Evolutionary conservation across 495 filamentous ascomycete genomes (phyloP).

Genomic region (Penicillium longicatenatum): DNA sequence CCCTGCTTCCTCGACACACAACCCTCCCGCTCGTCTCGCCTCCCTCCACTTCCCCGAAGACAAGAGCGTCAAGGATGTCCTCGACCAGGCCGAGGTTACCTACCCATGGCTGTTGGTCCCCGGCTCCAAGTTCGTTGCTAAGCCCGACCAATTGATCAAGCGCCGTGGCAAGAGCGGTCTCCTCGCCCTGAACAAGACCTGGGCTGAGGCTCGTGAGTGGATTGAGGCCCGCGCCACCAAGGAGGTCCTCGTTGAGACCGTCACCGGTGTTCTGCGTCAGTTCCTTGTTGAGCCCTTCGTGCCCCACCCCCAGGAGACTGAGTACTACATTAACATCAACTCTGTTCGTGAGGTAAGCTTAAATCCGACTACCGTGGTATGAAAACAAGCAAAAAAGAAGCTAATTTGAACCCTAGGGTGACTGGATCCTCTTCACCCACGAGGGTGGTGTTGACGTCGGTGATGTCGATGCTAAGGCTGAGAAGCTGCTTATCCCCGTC

Average conservation of each 20-base stretch:
- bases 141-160: conserved; percentile 99
- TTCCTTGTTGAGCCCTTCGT: conserved; percentile 99
- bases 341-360: conserved; percentile 82
- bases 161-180: conserved; percentile 97
- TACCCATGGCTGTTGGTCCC: conserved; percentile 89
- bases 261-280: conserved; percentile 82
- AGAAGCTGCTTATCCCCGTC: conserved; percentile 97
- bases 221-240: conserved; percentile 90
- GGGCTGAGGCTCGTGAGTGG: conserved; percentile 90
- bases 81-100: conserved; percentile 91
- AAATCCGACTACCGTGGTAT: neutral
- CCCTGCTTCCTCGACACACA: conserved; percentile 81
- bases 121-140: conserved; percentile 93
- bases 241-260: conserved; percentile 87
- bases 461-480: conserved; percentile 97
- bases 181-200: conserved; percentile 94
- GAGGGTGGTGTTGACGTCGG: conserved; percentile 99
- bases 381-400: neutral
- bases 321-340: conserved; percentile 99
- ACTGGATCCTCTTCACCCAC: conserved; percentile 99
- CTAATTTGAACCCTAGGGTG: conserved; percentile 64
- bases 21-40: conserved; percentile 86
- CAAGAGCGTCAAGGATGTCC: conserved; percentile 75
- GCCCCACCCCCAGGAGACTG: conserved; percentile 86
- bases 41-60: conserved; percentile 93